Base-by-base conservation (phyloP, 805 yeast species). In the Candida morakotiae region DNA sequence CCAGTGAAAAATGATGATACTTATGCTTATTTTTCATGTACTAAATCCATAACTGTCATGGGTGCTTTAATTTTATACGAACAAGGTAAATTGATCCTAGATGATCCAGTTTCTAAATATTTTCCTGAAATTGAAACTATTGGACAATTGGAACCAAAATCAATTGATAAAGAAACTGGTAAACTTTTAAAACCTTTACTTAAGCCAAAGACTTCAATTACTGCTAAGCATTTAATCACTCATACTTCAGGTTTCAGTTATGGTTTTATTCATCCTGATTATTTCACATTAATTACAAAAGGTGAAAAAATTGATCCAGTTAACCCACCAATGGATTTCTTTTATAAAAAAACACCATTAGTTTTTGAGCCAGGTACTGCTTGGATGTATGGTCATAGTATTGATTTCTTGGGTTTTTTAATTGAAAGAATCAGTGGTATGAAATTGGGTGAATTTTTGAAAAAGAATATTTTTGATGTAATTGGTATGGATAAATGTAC, bases 381-480 rank as follows among this genome's bases (percentile, higher is more conserved):
- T 15, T 67, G 63, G 56, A 42, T 43, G 28, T 67, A 67, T 41
- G 72, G 73, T 7, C 60, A 58, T 37, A 53, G 57, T 27, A 46
- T 49, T 18, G 73, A 67, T 42, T 62, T 68, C 64, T 53, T 60
- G 4, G 73, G 73, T 3, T 45, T 60, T 18, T 43, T 67, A 5
- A 49, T 67, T 17, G 60, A 64, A 41, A 54, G 49, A 14, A 44
- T 67, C 5, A 42, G 66, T 2, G 69, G 68, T 1, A 37, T 51
- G 43, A 47, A 37, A 19, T 45, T 67, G 11, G 62, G 68, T 1
- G 56, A 53, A 11, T 66, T 51, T 40, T 45, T 67, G 25, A 42
- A 56, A 19, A 47, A 55, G 28, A 41, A 51, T 16, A 41, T 67
- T 1, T 67, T 66, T 42, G 56, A 56, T 19, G 63, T 62, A 10